phyloP scores from a whole-genome alignment of 345 rosid species.

The Lepidium sativum region DNA sequence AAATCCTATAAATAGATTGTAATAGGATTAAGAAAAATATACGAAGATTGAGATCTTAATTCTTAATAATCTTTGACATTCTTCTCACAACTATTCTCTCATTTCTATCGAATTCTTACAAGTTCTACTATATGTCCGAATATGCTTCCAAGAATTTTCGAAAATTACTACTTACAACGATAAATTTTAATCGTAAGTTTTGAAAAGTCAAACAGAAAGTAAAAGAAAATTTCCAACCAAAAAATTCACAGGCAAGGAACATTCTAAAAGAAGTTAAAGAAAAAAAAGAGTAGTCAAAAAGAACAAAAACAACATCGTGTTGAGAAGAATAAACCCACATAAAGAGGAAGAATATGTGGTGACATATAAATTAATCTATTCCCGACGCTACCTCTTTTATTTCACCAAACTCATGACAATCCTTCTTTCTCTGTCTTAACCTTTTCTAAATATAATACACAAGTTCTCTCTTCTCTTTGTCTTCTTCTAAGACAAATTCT shows the following conservation, averaged over 20 bases:
- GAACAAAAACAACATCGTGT: conserved; percentile 7
- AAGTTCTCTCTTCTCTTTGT: not conserved
- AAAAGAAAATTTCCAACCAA: not conserved
- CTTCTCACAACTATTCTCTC: too few species aligned
- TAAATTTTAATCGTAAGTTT: not conserved
- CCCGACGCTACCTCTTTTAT: too few species aligned
- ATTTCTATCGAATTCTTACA: too few species aligned
- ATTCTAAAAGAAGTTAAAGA: conserved; percentile 15
- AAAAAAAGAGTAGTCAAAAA: conserved; percentile 6
- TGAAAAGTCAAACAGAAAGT: not conserved
- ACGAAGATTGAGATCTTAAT: too few species aligned
- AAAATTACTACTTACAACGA: not conserved
- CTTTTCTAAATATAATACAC: not conserved
- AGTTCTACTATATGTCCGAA: too few species aligned
- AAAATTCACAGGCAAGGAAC: not conserved
- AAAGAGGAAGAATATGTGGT: conserved; percentile 3
- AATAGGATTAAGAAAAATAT: too few species aligned
- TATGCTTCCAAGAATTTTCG: conserved; percentile 6
- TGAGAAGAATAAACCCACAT: conserved; percentile 28
- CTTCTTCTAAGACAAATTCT: not conserved
- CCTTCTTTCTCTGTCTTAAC: not conserved
- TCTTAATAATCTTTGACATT: too few species aligned
- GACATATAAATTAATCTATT: conserved; percentile 20
- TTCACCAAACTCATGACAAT: too few species aligned
- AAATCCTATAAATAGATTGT: too few species aligned